Evolutionary conservation across 768 basidiomycete genomes (phyloP), one percentile per base, ranked within the genome.

Genomic region (Plicaturopsis crispa): DNA sequence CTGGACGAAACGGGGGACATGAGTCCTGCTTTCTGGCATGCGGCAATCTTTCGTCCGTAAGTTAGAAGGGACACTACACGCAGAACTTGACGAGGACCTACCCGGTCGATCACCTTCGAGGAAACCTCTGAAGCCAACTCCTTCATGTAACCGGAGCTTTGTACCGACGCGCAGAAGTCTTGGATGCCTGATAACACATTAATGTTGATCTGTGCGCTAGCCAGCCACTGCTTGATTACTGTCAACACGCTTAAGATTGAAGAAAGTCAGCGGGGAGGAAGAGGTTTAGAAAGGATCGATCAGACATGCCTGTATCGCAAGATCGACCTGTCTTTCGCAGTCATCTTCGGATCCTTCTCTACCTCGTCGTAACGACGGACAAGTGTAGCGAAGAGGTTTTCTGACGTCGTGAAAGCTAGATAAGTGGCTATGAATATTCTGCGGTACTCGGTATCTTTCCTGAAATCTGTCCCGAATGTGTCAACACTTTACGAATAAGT

Each of bases 381-480:
- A 13, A 73, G 43, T 14, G 62, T 48, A 5, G 40, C 43, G 41
- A 71, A 66, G 12, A 73, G 45, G 19, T 59, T 61, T 34, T 66
- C 62, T 3, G 64, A 51, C 5, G 64, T 63, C 2, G 66, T 61
- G 43, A 70, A 73, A 30, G 67, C 64, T 14, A 54, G 50, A 48
- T 59, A 72, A 8, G 61, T 64, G 2, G 60, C 57, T 17, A 75
- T 55, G 23, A 75, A 51, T 24, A 61, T 51, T 41, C 67, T 65
- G 36, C 59, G 53, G 43, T 63, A 67, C 24, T 68, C 63, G 6
- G 46, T 24, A 37, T 65, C 62, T 21, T 53, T 56, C 31, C 53
- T 49, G 33, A 51, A 35, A 44, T 60, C 60, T 69, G 38, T 12
- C 17, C 22, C 10, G 33, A 31, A 19, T 22, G 14, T 34, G 20